Evolutionary conservation across 371 early-diverging fungal species (phyloP), one percentile per base, ranked within the genome.

Genomic region (Saksenaea vasiformis): DNA sequence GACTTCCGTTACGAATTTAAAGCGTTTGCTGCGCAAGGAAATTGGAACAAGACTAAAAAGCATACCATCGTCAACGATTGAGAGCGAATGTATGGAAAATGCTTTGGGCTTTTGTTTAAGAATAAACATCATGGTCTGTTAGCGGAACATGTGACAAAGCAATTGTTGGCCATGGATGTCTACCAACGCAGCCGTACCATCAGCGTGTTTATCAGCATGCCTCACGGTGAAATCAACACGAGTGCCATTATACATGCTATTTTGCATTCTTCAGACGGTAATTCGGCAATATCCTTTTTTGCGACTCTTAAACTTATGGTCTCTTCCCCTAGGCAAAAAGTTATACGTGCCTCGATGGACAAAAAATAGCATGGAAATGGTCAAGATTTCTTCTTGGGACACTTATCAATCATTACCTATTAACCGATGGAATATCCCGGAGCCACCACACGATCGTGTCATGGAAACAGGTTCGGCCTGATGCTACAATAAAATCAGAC

Each of bases 401-500:
- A 90, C 89, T 56, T 89, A 79, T 66, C 54, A 77, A 15, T 69
- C 83, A 5, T 70, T 91, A 38, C 89, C 90, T 26, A 60, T 78
- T 24, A 91, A 91, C 63, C 79, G 69, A 43, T 91, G 88, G 89
- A 79, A 82, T 62, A 90, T 90, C 56, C 87, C 87, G 10, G 91
- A 91, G 43, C 90, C 91, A 19, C 71, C 65, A 3, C 64, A 72
- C 19, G 80, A 86, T 58, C 72, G 85, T 58, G 41, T 41, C 3
- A 70, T 84, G 62, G 86, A 85, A 63, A 83, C 83, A 59, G 89
- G 88, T 88, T 73, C 39, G 39, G n/a, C 11, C 11, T n/a, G n/a
- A n/a, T n/a, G n/a, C 39, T 2, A 44, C 34, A 35, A 8, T 2
- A 36, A 10, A 54, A 34, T 14, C 14, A 2, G 27, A 2, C n/a